Conservation (phyloP, 2,329 filamentous ascomycete species). For the Pseudogymnoascus sp. region DNA sequence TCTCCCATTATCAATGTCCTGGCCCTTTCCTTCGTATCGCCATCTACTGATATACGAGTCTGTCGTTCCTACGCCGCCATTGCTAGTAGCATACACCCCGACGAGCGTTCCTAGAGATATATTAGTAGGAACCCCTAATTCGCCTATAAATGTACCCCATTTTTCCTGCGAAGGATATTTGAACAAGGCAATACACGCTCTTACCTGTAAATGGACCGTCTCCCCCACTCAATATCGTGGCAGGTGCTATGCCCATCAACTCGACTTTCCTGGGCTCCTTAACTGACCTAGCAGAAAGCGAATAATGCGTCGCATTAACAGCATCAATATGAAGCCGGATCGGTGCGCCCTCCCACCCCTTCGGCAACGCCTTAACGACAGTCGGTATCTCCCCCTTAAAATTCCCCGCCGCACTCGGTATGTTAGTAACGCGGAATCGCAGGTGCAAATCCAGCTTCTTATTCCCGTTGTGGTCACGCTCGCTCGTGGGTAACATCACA, state of each 20-base stretch:
- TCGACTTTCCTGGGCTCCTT: constrained; percentile 35
- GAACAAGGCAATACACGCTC: background rate
- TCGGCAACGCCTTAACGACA: constrained; percentile 33
- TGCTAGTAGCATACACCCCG: constrained; percentile 46
- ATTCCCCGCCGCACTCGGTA: constrained; percentile 24
- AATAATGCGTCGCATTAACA: background rate
- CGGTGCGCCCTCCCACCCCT: constrained; percentile 28
- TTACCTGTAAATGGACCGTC: constrained; percentile 8
- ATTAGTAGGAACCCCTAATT: background rate
- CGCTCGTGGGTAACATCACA: constrained; percentile 19
- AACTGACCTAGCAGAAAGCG: constrained; percentile 13
- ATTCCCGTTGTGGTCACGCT: background rate
- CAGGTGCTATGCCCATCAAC: constrained; percentile 36
- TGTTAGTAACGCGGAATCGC: background rate
- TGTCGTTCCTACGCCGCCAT: constrained; percentile 37
- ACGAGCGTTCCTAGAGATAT: constrained; percentile 38
- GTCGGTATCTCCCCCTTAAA: constrained; percentile 36
- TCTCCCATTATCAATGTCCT: constrained; percentile 9
- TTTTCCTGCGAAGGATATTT: constrained; percentile 6
- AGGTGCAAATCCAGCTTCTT: background rate
- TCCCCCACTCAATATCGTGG: constrained; percentile 31
- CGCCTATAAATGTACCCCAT: background rate
- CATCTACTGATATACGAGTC: constrained; percentile 36
- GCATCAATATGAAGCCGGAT: background rate
- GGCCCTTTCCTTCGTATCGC: constrained; percentile 13